Evolutionary conservation across 139 green algal species (phyloP).

Genomic region (Tetradesmus obliquus): DNA sequence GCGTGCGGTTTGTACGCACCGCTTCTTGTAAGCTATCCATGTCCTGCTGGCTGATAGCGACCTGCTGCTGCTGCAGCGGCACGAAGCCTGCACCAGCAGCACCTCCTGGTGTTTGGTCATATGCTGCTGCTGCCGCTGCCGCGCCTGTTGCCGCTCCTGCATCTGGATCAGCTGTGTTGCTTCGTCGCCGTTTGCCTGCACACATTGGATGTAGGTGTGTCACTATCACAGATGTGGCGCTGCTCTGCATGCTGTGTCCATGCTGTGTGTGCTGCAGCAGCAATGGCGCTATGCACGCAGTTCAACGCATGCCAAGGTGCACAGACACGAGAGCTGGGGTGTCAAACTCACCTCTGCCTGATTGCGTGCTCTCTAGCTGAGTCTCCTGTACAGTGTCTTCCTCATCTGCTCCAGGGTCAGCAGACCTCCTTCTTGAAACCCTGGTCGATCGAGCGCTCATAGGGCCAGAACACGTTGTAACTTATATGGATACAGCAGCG

Average conservation of each 20-base stretch:
- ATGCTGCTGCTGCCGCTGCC: not conserved
- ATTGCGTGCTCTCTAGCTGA: not conserved
- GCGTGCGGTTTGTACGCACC: not conserved
- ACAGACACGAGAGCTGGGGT: no score
- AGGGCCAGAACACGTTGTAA: not conserved
- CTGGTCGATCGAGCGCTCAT: not conserved
- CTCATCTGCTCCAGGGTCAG: not conserved
- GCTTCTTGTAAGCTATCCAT: not conserved
- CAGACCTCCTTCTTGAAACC: not conserved
- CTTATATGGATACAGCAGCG: no score
- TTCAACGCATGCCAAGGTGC: no score
- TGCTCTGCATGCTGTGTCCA: not conserved
- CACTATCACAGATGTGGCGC: not conserved
- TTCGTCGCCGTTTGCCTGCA: not conserved
- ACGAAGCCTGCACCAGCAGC: not conserved
- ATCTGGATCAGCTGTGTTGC: not conserved
- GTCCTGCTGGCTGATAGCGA: conserved; percentile 22
- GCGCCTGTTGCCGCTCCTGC: not conserved
- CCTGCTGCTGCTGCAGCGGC: conserved; percentile 21
- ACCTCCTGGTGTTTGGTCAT: not conserved
- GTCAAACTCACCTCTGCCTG: not conserved
- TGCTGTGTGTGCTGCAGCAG: not conserved
- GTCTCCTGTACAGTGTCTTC: not conserved
- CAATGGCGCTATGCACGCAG: not conserved
- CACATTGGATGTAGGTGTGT: not conserved